Conservation (phyloP, 2,329 filamentous ascomycete species). For the Cercospora sesami region DNA sequence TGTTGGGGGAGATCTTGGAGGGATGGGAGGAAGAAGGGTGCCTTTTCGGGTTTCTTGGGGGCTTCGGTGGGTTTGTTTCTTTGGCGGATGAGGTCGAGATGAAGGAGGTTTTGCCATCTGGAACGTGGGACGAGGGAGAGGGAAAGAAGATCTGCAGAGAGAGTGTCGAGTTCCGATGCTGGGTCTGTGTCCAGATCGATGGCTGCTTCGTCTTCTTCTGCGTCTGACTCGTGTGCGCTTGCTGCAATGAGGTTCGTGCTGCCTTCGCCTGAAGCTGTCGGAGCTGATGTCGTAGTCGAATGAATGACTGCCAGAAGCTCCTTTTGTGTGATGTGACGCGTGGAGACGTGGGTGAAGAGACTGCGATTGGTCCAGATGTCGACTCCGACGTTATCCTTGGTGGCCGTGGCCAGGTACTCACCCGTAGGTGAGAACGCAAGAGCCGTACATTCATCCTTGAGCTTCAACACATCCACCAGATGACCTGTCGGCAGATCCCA, state of each 20-base stretch:
- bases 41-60: constrained; percentile 88
- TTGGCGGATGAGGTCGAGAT: constrained; percentile 85
- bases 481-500: constrained; percentile 97
- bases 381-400: constrained; percentile 80
- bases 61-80: constrained; percentile 93
- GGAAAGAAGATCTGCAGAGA: constrained; percentile 80
- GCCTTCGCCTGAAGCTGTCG: constrained; percentile 79
- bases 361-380: constrained; percentile 94
- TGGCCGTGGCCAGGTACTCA: constrained; percentile 89
- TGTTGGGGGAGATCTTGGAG: constrained; percentile 45
- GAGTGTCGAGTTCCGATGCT: constrained; percentile 44
- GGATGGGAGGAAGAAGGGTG: constrained; percentile 89
- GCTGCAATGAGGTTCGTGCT: constrained; percentile 61
- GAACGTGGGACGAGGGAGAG: constrained; percentile 86
- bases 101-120: constrained; percentile 89
- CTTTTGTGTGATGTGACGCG: constrained; percentile 76
- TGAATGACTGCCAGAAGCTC: constrained; percentile 63
- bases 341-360: constrained; percentile 84
- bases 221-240: constrained; percentile 56
- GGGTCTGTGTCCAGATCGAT: constrained; percentile 55
- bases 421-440: constrained; percentile 86
- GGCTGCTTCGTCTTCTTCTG: constrained; percentile 61
- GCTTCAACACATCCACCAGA: constrained; percentile 85
- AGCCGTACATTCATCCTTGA: constrained; percentile 75
- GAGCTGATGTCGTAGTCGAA: constrained; percentile 41